Evolutionary conservation across 768 basidiomycete species (phyloP), one percentile per base, ranked within the genome.

Genomic region (Leccinum boreale): DNA sequence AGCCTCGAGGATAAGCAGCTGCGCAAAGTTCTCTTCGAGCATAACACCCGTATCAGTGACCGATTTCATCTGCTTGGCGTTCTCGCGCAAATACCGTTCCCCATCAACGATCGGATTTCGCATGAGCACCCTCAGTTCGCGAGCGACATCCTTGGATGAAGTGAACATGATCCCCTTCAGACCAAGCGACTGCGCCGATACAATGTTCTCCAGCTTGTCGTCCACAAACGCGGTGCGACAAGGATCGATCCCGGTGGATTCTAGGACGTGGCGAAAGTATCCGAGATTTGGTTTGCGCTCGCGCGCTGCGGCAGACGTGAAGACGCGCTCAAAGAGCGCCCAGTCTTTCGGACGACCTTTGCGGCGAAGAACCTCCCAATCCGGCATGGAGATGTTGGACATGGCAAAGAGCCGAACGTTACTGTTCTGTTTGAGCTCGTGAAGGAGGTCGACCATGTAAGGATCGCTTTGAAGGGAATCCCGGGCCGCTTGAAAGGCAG

Each of bases 251-350:
- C 63, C 63, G 3, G 63, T 62, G 4, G 44, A 61, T 33, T 61
- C 50, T 4, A 65, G 56, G 5, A 62, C 65, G 1, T 62, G 62
- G 10, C 52, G 56, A 6, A 62, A 66, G 31, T 39, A 65, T 17
- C 66, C 63, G 3, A 66, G 60, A 39, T 65, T 62, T 2, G 65
- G 65, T 24, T 66, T 65, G 44, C 62, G 62, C 47, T 65, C 65
- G 4, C 17, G 62, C 1, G 48, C 62, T 0, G 23, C 57, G 1
- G 65, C 58, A 17, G 66, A 66, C 10, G 66, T 66, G 54, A 66
- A 67, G 39, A 66, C 48, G 7, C 4, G 33, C 14, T 66, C 63
- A 50, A 66, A 66, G 19, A 66, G 63, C 1, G 50, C 55, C 65
- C 65, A 66, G 21, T 66, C 65, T 44, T 58, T 55, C 0, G 57